phyloP scores from a whole-genome alignment of 805 yeast genomes.

The Saccharomycopsis lassenensis region DNA sequence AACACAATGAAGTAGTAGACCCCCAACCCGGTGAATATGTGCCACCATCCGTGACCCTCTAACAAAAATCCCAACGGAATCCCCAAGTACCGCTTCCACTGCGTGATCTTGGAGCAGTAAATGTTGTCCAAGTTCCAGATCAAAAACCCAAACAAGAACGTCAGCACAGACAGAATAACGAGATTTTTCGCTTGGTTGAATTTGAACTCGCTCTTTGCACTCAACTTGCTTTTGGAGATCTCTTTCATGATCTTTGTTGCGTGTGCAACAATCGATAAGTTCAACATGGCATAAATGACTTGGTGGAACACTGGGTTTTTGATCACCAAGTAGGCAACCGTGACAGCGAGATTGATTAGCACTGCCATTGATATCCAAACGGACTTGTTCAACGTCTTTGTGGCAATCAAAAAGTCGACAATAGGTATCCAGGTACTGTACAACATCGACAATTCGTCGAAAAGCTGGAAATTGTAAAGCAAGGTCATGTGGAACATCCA shows the following conservation, averaged over 20 bases:
- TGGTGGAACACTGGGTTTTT: slow-evolving; percentile 87
- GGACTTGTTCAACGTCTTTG: slow-evolving; percentile 25
- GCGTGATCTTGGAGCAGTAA: slow-evolving; percentile 36
- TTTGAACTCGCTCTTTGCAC: no score
- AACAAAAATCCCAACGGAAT: slow-evolving; percentile 77
- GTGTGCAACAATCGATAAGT: slow-evolving; percentile 57
- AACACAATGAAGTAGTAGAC: slow-evolving; percentile 78
- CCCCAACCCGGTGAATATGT: slow-evolving; percentile 73
- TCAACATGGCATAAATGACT: slow-evolving; percentile 68
- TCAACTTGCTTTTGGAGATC: slow-evolving; percentile 32
- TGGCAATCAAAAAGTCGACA: slow-evolving; percentile 69
- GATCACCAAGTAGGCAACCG: slow-evolving; percentile 59
- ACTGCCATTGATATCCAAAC: slow-evolving; percentile 14
- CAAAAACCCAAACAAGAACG: slow-evolving; percentile 64
- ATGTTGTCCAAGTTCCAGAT: slow-evolving; percentile 88
- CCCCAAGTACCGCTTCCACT: slow-evolving; percentile 34
- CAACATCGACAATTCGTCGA: slow-evolving; percentile 97
- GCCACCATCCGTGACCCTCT: slow-evolving; percentile 99
- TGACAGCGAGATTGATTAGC: slow-evolving; percentile 42
- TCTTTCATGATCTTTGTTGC: slow-evolving; percentile 25
- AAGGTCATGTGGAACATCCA: slow-evolving; percentile 97
- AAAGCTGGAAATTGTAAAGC: slow-evolving; percentile 74
- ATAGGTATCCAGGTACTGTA: slow-evolving; percentile 95
- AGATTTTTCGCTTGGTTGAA: no score
- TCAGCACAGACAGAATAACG: slow-evolving; percentile 46